Evolutionary conservation across 805 yeast genomes (phyloP).

Genomic region (Ogataea saltuana): DNA sequence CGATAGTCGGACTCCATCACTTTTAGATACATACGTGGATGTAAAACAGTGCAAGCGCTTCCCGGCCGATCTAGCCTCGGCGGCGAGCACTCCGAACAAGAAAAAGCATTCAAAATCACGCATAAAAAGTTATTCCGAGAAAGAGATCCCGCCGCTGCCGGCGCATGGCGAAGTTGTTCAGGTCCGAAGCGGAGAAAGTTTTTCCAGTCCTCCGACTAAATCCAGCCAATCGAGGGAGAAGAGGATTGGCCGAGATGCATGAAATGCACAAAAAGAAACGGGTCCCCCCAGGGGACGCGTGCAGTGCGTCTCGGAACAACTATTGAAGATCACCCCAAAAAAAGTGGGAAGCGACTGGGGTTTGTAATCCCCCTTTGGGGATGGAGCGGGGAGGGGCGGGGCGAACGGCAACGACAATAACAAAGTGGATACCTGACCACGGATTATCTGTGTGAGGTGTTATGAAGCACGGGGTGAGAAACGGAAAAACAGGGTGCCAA

Average conservation of each 20-base stretch:
- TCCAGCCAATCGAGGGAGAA: constrained; percentile 4
- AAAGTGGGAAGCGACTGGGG: constrained; percentile 11
- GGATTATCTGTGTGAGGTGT: constrained; percentile 4
- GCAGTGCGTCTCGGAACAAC: constrained; percentile 4
- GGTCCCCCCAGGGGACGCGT: constrained; percentile 1
- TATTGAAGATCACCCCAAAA: constrained; percentile 9
- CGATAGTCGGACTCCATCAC: constrained; percentile 2
- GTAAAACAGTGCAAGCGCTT: no score
- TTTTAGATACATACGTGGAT: no score
- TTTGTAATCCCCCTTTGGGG: constrained; percentile 8
- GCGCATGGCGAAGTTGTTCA: neutral
- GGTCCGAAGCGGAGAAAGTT: neutral
- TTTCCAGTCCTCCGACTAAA: neutral
- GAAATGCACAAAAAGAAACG: constrained; percentile 3
- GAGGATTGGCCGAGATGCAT: neutral
- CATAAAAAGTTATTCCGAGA: no score
- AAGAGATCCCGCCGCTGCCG: no score
- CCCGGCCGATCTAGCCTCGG: no score
- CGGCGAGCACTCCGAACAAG: neutral
- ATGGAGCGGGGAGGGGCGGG: constrained; percentile 15
- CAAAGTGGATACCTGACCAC: neutral
- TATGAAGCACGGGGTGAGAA: constrained; percentile 1
- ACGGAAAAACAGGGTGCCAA: neutral
- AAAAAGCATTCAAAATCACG: neutral
- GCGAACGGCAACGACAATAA: constrained; percentile 9